Conservation (phyloP, 352 stramenopile species). For the Phytophthora citrophthora region DNA sequence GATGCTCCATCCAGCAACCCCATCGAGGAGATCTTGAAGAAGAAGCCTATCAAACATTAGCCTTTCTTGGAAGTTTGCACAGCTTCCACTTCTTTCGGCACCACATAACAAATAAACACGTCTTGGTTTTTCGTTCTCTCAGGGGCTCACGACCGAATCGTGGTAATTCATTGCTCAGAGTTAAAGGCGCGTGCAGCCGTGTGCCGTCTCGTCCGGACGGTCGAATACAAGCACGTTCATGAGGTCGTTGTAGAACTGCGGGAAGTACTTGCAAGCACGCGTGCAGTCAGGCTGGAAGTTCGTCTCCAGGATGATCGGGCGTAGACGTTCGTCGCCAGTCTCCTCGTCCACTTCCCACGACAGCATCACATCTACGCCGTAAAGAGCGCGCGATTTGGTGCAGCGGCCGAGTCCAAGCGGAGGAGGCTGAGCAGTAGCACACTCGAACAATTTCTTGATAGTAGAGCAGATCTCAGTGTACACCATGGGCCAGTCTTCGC, state of each 20-base stretch:
- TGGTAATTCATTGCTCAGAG: background rate
- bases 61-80: background rate
- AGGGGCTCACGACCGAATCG: background rate
- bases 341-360: constrained; percentile 46
- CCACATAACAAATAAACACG: constrained; percentile 3
- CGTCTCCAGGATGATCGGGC: constrained; percentile 55
- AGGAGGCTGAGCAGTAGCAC: constrained; percentile 45
- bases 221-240: constrained; percentile 63
- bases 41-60: constrained; percentile 57
- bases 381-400: constrained; percentile 58
- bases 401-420: constrained; percentile 56
- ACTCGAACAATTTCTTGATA: constrained; percentile 61
- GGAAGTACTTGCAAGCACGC: constrained; percentile 60
- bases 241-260: constrained; percentile 60
- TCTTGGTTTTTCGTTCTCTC: background rate
- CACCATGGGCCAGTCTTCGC: constrained; percentile 50
- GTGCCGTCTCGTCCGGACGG: constrained; percentile 42
- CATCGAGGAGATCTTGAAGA: constrained; percentile 52
- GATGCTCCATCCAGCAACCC: constrained; percentile 61
- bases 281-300: constrained; percentile 70
- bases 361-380: constrained; percentile 65
- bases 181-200: constrained; percentile 55
- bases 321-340: constrained; percentile 45
- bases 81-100: constrained; percentile 4
- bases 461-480: constrained; percentile 47